A percentile compares a stretch with the other conserved stretches of the same genome.
Evolutionary conservation across 2,329 filamentous ascomycete species (phyloP).

Genomic region (Plectosphaerella sp.): DNA sequence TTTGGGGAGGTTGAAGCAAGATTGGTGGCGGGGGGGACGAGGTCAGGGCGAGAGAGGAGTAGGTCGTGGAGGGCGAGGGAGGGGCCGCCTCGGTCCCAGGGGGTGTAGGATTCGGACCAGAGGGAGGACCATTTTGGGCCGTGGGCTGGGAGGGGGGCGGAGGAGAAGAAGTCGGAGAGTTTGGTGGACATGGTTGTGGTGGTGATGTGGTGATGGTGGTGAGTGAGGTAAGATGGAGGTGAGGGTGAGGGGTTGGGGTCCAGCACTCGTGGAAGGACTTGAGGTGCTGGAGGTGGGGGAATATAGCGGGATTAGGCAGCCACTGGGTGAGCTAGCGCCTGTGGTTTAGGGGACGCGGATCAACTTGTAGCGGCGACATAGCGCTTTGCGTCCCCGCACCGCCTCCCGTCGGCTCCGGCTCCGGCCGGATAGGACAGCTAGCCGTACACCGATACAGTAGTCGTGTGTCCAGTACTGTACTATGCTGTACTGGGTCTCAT

Average conservation of each 20-base stretch:
- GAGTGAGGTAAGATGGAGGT: not conserved
- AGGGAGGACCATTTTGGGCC: constrained; percentile 39
- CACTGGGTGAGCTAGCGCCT: no score
- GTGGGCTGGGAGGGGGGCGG: constrained; percentile 27
- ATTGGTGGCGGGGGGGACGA: constrained; percentile 26
- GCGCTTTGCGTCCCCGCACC: no score
- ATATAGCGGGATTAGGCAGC: no score
- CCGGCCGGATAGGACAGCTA: no score
- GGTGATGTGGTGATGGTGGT: not conserved
- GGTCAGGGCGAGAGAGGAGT: constrained; percentile 37
- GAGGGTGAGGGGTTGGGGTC: not conserved
- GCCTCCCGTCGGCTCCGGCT: no score
- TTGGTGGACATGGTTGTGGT: constrained; percentile 16
- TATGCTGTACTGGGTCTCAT: no score
- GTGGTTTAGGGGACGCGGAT: no score
- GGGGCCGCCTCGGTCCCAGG: constrained; percentile 54
- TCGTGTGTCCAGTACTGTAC: no score
- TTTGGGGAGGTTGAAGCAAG: constrained; percentile 13
- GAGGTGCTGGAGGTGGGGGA: no score
- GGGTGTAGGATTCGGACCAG: constrained; percentile 40
- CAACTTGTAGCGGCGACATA: no score
- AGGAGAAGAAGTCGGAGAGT: constrained; percentile 29
- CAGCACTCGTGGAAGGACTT: no score
- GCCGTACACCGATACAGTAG: no score
- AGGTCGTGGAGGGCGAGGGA: constrained; percentile 51